Evolutionary conservation across 768 basidiomycete genomes (phyloP), one percentile per base, ranked within the genome.

Genomic region (Pulveroboletus sp.): DNA sequence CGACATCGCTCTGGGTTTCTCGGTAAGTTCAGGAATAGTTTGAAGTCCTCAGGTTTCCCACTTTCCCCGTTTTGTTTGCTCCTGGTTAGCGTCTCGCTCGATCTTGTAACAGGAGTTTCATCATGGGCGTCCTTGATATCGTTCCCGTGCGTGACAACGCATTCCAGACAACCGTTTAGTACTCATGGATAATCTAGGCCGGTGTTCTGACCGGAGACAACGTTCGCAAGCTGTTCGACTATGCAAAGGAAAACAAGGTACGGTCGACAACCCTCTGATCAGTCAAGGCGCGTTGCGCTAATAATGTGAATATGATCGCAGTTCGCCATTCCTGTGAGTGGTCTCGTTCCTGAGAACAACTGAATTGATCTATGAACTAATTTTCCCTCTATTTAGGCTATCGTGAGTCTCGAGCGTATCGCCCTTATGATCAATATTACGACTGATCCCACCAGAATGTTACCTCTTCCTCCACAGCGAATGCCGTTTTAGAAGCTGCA

Each of bases 131-230:
- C 62, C 85, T 90, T 66, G 88, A 90, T 63, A 77, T 89, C 64
- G 86, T 92, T 56, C 89, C 89, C 46, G 89, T 92, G 65, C 57
- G 86, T 75, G 13, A 9, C n/a, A 37, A 13, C 31, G 7, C 22
- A 27, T 36, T 10, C 26, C n/a, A 4, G 9, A 39, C 7, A 31
- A 9, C 12, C 19, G 40, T 29, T 17, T 29, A 19, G 47, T 59
- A 53, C 39, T 49, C 24, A 52, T 37, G 40, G 4, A 32, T 45
- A 16, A 37, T 50, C 44, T 43, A 95, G 93, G 77, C 92, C 68
- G 95, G 95, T 57, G 95, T 99, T 54, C 73, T 99, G 67, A 94
- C 93, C 52, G 95, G 95, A 70, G 89, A 94, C 59, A 82, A 98
- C 68, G 89, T 92, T 61, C 84, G 92, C 72, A 94, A 93, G 71